These are phyloP conservation scores for Paramyrothecium sp. DNA, from an alignment of 2,329 filamentous ascomycete genomes.

Conservation along the genomic window DNA sequence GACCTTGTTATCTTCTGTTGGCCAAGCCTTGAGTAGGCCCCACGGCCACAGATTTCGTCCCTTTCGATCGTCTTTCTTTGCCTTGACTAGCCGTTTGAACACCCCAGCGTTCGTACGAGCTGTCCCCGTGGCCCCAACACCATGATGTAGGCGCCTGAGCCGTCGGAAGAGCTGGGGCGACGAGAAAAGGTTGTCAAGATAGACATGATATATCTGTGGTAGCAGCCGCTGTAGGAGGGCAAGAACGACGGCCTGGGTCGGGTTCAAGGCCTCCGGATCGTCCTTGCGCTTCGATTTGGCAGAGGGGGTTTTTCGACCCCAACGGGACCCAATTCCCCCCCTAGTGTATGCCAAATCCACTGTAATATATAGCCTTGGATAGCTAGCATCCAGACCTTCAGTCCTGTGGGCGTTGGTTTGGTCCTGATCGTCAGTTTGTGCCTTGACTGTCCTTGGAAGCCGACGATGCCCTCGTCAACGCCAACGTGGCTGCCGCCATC, in stretches of 20 bases:
- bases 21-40: not conserved
- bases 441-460: not conserved
- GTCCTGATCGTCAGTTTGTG: not conserved
- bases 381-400: constrained; percentile 1
- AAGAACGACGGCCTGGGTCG: too few relatives aligned
- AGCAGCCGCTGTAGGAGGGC: too few relatives aligned
- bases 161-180: constrained; percentile 3
- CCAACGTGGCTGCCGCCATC: not conserved
- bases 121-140: constrained; percentile 9
- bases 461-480: not conserved
- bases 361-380: not conserved
- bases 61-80: not conserved
- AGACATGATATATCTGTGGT: too few relatives aligned
- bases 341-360: constrained; percentile 5
- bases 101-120: constrained; percentile 10
- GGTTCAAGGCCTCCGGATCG: too few relatives aligned
- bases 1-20: too few relatives aligned
- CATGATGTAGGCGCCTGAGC: constrained; percentile 6
- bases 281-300: too few relatives aligned
- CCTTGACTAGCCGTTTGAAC: constrained; percentile 1
- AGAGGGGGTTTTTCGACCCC: too few relatives aligned
- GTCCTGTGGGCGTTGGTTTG: constrained; percentile 1
- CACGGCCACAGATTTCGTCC: not conserved
- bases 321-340: not conserved
- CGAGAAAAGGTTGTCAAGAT: too few relatives aligned